Evolutionary conservation across 169 alveolate species (phyloP), one percentile per base, ranked within the genome.

Genomic region (Condylostoma magnum): DNA sequence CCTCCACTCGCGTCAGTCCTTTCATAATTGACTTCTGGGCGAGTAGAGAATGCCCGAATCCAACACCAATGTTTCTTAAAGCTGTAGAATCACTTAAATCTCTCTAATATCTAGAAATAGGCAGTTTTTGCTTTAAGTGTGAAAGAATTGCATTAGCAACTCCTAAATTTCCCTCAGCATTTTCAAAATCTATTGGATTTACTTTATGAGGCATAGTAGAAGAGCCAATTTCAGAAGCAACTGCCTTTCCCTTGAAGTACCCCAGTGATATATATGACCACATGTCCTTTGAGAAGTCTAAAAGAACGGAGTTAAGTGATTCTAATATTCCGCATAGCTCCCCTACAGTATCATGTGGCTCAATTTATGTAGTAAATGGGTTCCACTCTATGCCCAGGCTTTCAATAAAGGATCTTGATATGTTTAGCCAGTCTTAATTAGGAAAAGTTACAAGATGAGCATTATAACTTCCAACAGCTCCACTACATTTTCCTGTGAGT

Each of bases 201-300:
- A 97, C 95, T 76, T 97, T 97, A 76, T 97, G 99, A 25, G 99
- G 99, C 99, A 97, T 97, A 4, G 99, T 97, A 34, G 98, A 94
- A 60, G 98, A 93, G 0, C 99, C 99, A 15, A 96, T 97, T 84
- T 96, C 99, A 0, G 90, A 91, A 80, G 89, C 43, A 0, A 82
- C 68, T 15, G 75, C 57, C 65, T 54, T 66, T 56, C 79, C 69
- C 63, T 81, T 74, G 76, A 85, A 75, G 76, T 82, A 80, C 37
- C 93, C 89, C 58, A 85, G 69, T 34, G 88, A 77, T 20, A 91
- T 89, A 82, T 96, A 97, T 34, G 90, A 67, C 99, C 99, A 97
- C 90, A 96, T 89, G 78, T 97, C 99, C n/a, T 94, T 83, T 38
- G 91, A 81, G 47, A 97, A 76, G 60, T 96, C 99, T 37, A 92